Percentiles rank a stretch among this genome's conserved stretches.
These are phyloP conservation scores for Yarrowia phangngaensis DNA, from an alignment of 805 yeast genomes.

Conservation along the genomic window DNA sequence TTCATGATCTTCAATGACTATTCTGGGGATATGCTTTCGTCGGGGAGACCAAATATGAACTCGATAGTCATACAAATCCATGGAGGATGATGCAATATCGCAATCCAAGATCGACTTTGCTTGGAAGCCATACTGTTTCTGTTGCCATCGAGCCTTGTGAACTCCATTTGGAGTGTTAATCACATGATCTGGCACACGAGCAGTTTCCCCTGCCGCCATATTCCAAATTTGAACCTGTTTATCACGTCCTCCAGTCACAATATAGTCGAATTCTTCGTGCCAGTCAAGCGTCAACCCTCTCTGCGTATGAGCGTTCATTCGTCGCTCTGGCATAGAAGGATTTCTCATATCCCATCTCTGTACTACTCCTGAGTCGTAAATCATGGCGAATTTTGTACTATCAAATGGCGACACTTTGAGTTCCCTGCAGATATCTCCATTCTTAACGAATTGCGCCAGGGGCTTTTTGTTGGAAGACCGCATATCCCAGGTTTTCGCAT, in stretches of 20 bases:
- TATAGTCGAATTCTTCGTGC: constrained; percentile 77
- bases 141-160: constrained; percentile 64
- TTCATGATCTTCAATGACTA: constrained; percentile 48
- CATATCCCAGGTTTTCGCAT: constrained; percentile 78
- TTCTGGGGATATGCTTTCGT: constrained; percentile 68
- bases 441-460: constrained; percentile 51
- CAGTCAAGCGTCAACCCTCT: constrained; percentile 86
- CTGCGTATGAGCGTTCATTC: constrained; percentile 83
- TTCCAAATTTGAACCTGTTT: constrained; percentile 77
- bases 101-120: constrained; percentile 29
- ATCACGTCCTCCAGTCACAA: constrained; percentile 92
- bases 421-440: constrained; percentile 67
- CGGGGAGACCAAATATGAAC: constrained; percentile 65
- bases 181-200: constrained; percentile 59
- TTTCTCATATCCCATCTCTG: constrained; percentile 81
- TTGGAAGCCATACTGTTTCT: constrained; percentile 29
- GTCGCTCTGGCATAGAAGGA: constrained; percentile 58
- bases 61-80: constrained; percentile 61
- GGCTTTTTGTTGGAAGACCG: constrained; percentile 53
- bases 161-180: constrained; percentile 76
- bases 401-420: constrained; percentile 54
- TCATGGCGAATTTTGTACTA: constrained; percentile 60
- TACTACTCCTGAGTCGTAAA: constrained; percentile 86
- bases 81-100: constrained; percentile 64
- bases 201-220: constrained; percentile 41